These are phyloP conservation scores for Cytospora mali DNA, from an alignment of 2,329 filamentous ascomycete species.

Conservation along the genomic window DNA sequence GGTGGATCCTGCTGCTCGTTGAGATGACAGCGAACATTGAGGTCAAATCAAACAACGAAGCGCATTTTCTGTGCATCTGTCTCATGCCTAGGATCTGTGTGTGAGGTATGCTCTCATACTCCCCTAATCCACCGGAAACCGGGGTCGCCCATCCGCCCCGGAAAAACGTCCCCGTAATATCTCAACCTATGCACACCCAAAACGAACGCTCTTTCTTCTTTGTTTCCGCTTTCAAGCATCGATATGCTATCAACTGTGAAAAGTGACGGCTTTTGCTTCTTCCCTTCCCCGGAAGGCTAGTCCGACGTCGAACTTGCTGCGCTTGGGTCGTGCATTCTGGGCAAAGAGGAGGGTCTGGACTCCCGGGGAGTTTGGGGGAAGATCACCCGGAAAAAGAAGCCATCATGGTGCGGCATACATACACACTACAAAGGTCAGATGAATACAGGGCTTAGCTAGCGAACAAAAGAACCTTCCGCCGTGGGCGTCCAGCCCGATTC, in stretches of 20 bases:
- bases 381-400: neutral
- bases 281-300: neutral
- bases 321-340: neutral
- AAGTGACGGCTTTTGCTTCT: neutral
- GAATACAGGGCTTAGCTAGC: neutral
- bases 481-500: neutral
- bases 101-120: neutral
- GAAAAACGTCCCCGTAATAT: slow-evolving; percentile 7
- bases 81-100: slow-evolving; percentile 8
- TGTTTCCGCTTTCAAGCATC: neutral
- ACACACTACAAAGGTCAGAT: neutral
- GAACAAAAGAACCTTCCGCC: neutral
- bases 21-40: slow-evolving; percentile 4
- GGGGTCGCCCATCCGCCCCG: slow-evolving; percentile 18
- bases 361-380: neutral
- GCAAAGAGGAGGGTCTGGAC: neutral
- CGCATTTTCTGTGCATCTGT: slow-evolving; percentile 11
- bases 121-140: slow-evolving; percentile 16
- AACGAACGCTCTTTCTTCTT: neutral
- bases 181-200: neutral
- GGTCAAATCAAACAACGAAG: slow-evolving; percentile 19
- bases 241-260: neutral
- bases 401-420: neutral
- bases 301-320: neutral
- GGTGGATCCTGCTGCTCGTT: slow-evolving; percentile 17